These are phyloP conservation scores for Rubia tinctorum DNA, from an alignment of 305 asterid species.

Conservation along the genomic window DNA sequence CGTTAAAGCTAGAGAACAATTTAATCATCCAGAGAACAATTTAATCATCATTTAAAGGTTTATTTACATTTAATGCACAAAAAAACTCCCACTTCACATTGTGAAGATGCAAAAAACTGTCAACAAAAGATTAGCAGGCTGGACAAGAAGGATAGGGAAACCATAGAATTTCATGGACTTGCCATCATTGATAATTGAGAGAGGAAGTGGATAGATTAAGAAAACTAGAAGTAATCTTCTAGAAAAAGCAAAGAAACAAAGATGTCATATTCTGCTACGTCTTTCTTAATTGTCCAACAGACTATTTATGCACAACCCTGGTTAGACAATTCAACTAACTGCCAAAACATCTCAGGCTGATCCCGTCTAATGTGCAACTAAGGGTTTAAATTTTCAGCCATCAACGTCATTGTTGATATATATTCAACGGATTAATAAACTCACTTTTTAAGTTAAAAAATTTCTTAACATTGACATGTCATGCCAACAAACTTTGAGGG, in stretches of 20 bases:
- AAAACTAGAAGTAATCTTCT: too few species aligned
- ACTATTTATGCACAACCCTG: background rate
- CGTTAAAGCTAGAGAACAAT: too few species aligned
- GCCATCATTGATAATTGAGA: too few species aligned
- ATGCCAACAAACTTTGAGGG: background rate
- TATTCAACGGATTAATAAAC: background rate
- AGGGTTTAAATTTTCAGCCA: background rate
- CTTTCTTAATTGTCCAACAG: background rate
- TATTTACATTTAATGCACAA: background rate
- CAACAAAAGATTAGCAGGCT: too few species aligned
- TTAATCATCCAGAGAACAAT: background rate
- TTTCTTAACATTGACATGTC: background rate
- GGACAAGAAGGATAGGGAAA: too few species aligned
- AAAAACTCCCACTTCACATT: background rate
- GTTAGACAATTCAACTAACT: background rate
- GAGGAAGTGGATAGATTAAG: too few species aligned
- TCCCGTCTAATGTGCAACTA: background rate
- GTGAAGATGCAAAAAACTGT: background rate
- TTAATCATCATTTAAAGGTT: too few species aligned
- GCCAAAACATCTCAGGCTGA: too few species aligned
- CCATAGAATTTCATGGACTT: too few species aligned
- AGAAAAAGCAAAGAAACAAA: too few species aligned
- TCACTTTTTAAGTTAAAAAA: background rate
- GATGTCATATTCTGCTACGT: too few species aligned
- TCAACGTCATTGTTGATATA: too few species aligned